Conservation (phyloP, 768 basidiomycete genomes). For the Omphalotus guepiniiformis region DNA sequence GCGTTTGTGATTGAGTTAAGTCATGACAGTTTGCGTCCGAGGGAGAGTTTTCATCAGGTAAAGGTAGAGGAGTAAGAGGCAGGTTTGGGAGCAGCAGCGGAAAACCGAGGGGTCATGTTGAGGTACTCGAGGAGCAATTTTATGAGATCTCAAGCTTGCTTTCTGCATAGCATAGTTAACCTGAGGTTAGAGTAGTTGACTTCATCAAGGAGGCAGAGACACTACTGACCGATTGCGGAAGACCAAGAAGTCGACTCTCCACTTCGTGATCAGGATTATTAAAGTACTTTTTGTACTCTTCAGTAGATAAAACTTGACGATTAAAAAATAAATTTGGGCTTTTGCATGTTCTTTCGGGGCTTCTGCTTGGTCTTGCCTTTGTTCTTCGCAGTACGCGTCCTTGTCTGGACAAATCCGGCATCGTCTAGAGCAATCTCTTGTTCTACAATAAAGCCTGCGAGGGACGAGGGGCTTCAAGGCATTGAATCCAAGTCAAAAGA, state of each 20-base stretch:
- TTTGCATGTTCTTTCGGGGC: conserved; percentile 48
- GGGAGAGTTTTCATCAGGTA: conserved; percentile 9
- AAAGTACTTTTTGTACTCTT: conserved; percentile 66
- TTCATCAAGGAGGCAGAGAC: neutral
- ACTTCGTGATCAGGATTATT: conserved; percentile 51
- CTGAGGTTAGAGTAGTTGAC: neutral
- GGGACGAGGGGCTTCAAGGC: neutral
- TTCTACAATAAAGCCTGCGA: conserved; percentile 56
- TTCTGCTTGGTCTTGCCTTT: conserved; percentile 37
- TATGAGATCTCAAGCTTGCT: conserved; percentile 10
- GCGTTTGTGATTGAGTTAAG: conserved; percentile 33
- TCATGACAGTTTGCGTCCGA: conserved; percentile 10
- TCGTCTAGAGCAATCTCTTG: conserved; percentile 46
- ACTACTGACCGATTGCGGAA: conserved; percentile 49
- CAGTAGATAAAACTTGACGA: conserved; percentile 34
- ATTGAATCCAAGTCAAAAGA: neutral
- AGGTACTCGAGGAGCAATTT: no score
- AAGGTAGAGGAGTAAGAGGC: neutral
- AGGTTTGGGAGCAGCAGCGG: no score
- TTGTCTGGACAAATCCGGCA: conserved; percentile 42
- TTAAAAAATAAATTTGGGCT: conserved; percentile 58
- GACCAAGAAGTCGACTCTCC: conserved; percentile 58
- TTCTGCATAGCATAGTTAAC: conserved; percentile 9
- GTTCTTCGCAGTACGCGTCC: no score
- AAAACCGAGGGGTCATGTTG: no score